Base-by-base conservation (phyloP, 2,329 filamentous ascomycete species). In the Plectosphaerella plurivora region DNA sequence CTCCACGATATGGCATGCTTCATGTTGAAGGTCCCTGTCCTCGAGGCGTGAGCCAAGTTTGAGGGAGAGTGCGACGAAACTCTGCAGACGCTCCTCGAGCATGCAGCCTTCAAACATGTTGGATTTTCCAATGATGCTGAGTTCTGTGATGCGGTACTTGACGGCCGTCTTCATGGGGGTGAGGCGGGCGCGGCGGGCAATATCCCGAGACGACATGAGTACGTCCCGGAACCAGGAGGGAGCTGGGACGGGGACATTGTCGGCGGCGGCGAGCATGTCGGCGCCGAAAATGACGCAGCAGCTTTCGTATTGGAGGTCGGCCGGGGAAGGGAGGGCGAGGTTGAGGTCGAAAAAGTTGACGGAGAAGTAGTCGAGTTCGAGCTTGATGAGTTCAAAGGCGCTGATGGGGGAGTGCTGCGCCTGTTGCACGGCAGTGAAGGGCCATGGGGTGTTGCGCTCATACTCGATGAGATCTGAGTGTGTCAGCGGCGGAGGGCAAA, bases 371-470 rank as follows among this genome's bases (percentile, higher is more conserved):
- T 56, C 18, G 12, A 56, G 25, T 44, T 56, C 54, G 2, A 49
- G 24, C 44, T 52, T 54, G 22, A 56, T 47, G 22, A 55, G 45
- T 18, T 57, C 53, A 16, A 49, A 57, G 3, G 55, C 55, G 20
- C 39, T 57, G 1, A 49, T 42, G 15, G 49, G 53, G 14, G 51
- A 51, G 20, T 57, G 58, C 5, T 63, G 59, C 5, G 51, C 50
- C 2, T 47, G 47, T 24, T 56, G 54, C 2, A 53, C 51, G 0
- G 61, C 59, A 1, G 59, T 61, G 52, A 64, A 72, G 1, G 69
- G 68, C 56, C 63, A 61, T 22, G 65, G 59, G 0, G 62, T 66
- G 24, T 67, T 67, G 53, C 67, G 56, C 42, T 73, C 69, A 48
- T 68, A 62, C 20, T 70, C 66, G 56, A 73, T 73, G 25, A 73